Evolutionary conservation across 768 basidiomycete species (phyloP).

Genomic region (Astraeus odoratus): DNA sequence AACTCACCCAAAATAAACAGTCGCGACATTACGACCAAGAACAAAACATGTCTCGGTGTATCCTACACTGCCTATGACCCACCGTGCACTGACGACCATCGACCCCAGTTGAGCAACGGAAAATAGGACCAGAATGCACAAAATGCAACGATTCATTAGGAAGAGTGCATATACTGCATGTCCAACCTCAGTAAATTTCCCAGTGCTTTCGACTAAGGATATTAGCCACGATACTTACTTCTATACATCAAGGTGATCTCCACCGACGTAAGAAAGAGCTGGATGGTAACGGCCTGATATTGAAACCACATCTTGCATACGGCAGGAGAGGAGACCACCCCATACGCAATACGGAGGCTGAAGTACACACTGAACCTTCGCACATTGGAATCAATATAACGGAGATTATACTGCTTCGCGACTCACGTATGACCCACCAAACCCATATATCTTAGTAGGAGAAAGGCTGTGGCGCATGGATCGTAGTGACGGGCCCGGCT

Average conservation of each 20-base stretch:
- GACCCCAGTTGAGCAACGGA: conserved; percentile 6
- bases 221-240: conserved; percentile 6
- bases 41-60: conserved; percentile 14
- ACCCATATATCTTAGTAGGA: conserved; percentile 12
- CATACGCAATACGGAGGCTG: conserved; percentile 12
- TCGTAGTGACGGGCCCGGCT: conserved; percentile 9
- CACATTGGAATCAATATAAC: background rate
- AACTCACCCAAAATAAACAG: conserved; percentile 14
- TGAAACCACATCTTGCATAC: conserved; percentile 13
- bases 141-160: conserved; percentile 3
- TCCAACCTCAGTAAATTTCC: background rate
- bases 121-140: conserved; percentile 8
- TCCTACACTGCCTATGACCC: conserved; percentile 5
- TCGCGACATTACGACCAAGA: conserved; percentile 4
- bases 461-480: conserved; percentile 2
- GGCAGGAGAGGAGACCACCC: background rate
- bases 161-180: conserved; percentile 16
- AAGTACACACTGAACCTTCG: conserved; percentile 18
- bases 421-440: conserved; percentile 15
- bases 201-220: no score
- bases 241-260: conserved; percentile 12
- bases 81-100: conserved; percentile 12
- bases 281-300: conserved; percentile 11
- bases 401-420: background rate
- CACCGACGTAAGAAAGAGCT: conserved; percentile 9